These are phyloP conservation scores for Cantharellus cinnabarinus DNA, from an alignment of 768 basidiomycete species.

Conservation along the genomic window DNA sequence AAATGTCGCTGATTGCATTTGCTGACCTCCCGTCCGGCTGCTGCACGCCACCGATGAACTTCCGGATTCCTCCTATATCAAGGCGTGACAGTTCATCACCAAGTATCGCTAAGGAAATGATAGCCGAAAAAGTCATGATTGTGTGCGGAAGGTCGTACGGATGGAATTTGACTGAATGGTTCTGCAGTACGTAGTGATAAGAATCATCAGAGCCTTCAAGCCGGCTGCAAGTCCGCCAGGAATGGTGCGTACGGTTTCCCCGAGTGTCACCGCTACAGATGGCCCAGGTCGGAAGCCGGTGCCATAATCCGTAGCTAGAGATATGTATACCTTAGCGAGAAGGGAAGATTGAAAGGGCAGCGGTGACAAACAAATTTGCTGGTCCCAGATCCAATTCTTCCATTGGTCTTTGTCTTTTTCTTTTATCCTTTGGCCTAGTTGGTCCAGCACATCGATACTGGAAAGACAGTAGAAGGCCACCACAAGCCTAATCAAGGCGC, in stretches of 20 bases:
- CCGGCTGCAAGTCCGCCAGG: conserved; percentile 2
- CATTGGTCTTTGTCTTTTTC: conserved; percentile 38
- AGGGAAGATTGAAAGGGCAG: conserved; percentile 1
- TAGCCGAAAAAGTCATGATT: conserved; percentile 84
- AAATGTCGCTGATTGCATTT: conserved; percentile 6
- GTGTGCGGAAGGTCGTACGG: conserved; percentile 53
- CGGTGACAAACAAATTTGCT: conserved; percentile 30
- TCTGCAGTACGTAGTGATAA: neutral
- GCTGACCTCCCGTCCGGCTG: conserved; percentile 60
- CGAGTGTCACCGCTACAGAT: conserved; percentile 32
- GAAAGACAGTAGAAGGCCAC: conserved; percentile 80
- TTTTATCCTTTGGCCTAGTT: conserved; percentile 25
- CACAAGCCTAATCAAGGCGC: conserved; percentile 36
- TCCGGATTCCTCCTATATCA: conserved; percentile 43
- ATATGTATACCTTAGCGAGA: conserved; percentile 1
- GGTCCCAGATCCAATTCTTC: conserved; percentile 76
- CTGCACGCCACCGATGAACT: conserved; percentile 55
- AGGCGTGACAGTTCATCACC: conserved; percentile 64
- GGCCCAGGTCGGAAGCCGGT: conserved; percentile 58
- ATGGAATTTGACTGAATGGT: conserved; percentile 12
- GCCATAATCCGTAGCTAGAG: conserved; percentile 15
- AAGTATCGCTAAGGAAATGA: conserved; percentile 65
- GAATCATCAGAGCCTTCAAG: conserved; percentile 2
- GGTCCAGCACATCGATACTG: conserved; percentile 53
- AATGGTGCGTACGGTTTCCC: conserved; percentile 1